Percentiles rank a stretch among this genome's conserved stretches.
phyloP scores from a whole-genome alignment of 176 grass and related monocot species.

The Cenchrus americanus region DNA sequence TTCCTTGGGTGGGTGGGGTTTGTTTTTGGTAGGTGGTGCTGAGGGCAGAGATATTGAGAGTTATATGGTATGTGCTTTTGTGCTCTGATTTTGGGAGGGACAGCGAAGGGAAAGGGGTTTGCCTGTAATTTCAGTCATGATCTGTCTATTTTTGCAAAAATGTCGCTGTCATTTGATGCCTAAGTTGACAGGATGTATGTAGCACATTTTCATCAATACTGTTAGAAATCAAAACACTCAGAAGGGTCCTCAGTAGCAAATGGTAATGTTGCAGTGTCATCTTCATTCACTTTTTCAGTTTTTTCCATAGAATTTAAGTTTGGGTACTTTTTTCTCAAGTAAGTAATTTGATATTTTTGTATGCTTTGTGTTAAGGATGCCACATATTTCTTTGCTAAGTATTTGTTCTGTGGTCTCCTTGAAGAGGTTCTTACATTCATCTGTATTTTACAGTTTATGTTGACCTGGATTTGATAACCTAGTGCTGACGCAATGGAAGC shows the following conservation, averaged over 20 bases:
- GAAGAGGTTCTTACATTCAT: not conserved
- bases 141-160: not conserved
- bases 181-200: not conserved
- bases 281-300: not conserved
- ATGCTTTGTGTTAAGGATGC: slow-evolving; percentile 9
- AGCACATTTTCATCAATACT: not conserved
- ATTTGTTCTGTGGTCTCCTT: slow-evolving; percentile 11
- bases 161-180: not conserved
- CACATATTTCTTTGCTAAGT: slow-evolving; percentile 16
- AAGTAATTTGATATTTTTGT: not conserved
- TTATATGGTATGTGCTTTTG: not conserved
- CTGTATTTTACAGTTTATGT: slow-evolving; percentile 21
- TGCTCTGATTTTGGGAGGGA: not conserved
- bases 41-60: not conserved
- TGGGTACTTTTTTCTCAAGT: slow-evolving; percentile 1
- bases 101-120: not conserved
- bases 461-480: slow-evolving; percentile 7
- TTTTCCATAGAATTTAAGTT: not conserved
- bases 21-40: no score
- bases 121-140: no score
- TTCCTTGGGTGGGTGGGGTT: not conserved
- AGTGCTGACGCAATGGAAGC: slow-evolving; percentile 44
- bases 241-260: not conserved
- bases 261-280: not conserved
- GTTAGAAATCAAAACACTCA: not conserved